These are phyloP conservation scores for Paramyrothecium roridum DNA, from an alignment of 2,329 filamentous ascomycete species.

Conservation along the genomic window DNA sequence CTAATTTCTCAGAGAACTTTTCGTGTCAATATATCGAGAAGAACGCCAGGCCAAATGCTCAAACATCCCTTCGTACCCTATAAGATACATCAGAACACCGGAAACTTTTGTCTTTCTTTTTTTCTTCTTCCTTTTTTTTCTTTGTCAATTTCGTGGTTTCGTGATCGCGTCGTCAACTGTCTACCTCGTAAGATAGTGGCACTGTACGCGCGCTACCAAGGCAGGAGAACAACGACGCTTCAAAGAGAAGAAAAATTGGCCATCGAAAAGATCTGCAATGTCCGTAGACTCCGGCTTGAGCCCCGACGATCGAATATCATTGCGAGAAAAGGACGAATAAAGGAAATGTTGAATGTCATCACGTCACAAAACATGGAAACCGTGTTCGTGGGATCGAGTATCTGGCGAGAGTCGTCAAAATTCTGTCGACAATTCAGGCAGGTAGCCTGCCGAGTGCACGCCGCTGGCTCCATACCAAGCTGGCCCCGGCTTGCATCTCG, in stretches of 20 bases:
- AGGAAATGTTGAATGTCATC: neutral
- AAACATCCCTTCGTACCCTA: neutral
- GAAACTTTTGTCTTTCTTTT: too few species aligned
- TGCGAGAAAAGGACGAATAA: neutral
- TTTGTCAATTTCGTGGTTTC: neutral
- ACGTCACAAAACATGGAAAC: neutral
- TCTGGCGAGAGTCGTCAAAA: neutral
- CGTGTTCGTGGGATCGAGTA: neutral
- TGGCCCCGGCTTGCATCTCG: conserved; percentile 18
- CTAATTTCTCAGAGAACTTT: neutral
- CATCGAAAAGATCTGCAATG: neutral
- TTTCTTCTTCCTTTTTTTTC: neutral
- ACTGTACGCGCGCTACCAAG: too few species aligned
- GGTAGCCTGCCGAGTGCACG: neutral
- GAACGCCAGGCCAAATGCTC: neutral
- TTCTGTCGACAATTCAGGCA: neutral
- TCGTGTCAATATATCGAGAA: neutral
- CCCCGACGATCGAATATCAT: too few species aligned
- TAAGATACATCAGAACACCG: too few species aligned
- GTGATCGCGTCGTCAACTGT: neutral
- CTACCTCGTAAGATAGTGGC: neutral
- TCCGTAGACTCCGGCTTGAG: neutral
- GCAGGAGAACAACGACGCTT: too few species aligned
- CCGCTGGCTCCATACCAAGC: conserved; percentile 4
- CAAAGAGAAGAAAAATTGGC: too few species aligned